These are phyloP conservation scores for Colletotrichum filicis DNA, from an alignment of 2,329 filamentous ascomycete species.

Conservation along the genomic window DNA sequence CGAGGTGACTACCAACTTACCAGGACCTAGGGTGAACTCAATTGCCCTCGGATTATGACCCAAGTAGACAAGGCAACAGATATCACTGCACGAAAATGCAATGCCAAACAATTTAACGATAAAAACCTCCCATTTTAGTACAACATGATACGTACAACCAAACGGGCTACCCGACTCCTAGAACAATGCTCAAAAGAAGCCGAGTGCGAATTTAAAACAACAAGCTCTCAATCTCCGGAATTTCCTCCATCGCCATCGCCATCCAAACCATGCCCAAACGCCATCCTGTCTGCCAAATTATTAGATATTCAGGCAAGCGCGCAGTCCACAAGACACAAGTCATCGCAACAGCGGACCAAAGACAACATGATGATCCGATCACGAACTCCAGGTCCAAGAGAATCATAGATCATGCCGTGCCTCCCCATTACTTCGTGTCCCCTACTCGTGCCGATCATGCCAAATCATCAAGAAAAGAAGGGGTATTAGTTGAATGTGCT, in stretches of 20 bases:
- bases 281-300: conserved; percentile 27
- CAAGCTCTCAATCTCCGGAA: conserved; percentile 28
- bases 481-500: conserved; percentile 60
- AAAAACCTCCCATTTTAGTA: conserved; percentile 31
- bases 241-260: conserved; percentile 30
- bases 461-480: conserved; percentile 31
- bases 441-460: conserved; percentile 31
- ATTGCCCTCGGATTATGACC: neutral
- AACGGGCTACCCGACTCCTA: conserved; percentile 27
- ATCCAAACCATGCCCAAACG: conserved; percentile 30
- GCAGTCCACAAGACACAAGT: conserved; percentile 19
- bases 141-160: conserved; percentile 30
- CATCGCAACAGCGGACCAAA: conserved; percentile 21
- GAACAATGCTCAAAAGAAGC: conserved; percentile 31
- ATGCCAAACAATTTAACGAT: neutral
- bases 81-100: neutral
- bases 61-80: neutral
- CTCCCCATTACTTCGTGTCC: conserved; percentile 30
- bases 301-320: conserved; percentile 30
- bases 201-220: conserved; percentile 25
- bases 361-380: conserved; percentile 35
- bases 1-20: neutral
- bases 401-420: conserved; percentile 35
- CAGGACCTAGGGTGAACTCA: too few relatives aligned
- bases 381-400: conserved; percentile 36